phyloP scores from a whole-genome alignment of 2,329 filamentous ascomycete genomes.

The Botrytis deweyae region DNA sequence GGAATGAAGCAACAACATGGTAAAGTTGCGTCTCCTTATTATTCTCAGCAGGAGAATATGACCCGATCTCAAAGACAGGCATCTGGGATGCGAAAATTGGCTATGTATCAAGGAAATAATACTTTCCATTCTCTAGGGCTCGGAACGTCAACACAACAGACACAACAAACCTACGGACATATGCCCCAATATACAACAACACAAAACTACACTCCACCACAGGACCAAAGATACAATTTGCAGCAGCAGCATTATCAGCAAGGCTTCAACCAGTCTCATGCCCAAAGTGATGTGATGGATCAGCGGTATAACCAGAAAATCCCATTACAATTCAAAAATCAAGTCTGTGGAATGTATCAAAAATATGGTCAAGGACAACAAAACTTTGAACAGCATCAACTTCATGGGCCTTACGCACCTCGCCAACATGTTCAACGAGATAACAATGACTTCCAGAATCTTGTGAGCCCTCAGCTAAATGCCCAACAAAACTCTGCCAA shows the following conservation, averaged over 20 bases:
- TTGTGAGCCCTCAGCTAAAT: background rate
- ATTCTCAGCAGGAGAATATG: background rate
- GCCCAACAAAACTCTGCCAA: background rate
- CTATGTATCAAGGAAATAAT: background rate
- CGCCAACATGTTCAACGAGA: too few species aligned
- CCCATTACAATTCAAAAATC: too few species aligned
- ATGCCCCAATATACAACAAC: background rate
- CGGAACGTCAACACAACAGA: background rate
- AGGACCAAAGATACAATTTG: background rate
- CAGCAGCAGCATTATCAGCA: background rate
- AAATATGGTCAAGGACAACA: background rate
- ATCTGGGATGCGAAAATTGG: background rate
- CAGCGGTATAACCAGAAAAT: background rate
- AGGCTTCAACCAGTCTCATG: too few species aligned
- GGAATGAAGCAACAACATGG: background rate
- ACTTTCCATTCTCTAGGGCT: background rate
- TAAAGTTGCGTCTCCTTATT: background rate
- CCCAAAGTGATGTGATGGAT: background rate
- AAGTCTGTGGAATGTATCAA: background rate
- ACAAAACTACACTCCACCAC: background rate
- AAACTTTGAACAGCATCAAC: background rate
- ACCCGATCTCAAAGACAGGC: background rate
- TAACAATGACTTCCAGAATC: background rate
- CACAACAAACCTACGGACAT: background rate
- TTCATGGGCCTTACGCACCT: background rate